A percentile compares a stretch with the other conserved stretches of the same genome.
phyloP scores from a whole-genome alignment of 2,329 filamentous ascomycete genomes.

The Hortaea sp. region DNA sequence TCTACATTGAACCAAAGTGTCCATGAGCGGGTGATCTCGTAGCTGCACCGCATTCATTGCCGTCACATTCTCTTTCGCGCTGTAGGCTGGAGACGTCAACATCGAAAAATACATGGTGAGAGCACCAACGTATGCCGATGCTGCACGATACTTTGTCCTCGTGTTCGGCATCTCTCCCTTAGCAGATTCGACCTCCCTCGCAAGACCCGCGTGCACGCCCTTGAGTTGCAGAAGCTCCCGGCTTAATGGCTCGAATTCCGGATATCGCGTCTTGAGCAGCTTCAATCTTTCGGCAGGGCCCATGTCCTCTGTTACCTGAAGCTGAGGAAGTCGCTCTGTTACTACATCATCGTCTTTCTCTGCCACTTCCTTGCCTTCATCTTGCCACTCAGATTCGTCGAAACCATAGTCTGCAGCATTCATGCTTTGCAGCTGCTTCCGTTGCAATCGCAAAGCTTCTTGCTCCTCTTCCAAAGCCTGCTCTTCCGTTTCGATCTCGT shows the following conservation, averaged over 20 bases:
- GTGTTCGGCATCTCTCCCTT: constrained; percentile 7
- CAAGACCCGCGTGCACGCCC: constrained; percentile 14
- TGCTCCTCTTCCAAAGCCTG: constrained; percentile 83
- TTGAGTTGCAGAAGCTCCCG: constrained; percentile 70
- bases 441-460: constrained; percentile 78
- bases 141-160: constrained; percentile 61
- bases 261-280: constrained; percentile 71
- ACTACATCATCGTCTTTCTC: constrained; percentile 46
- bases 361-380: constrained; percentile 36
- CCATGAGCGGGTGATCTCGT: constrained; percentile 86
- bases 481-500: constrained; percentile 59
- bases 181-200: constrained; percentile 3
- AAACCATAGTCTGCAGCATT: constrained; percentile 87
- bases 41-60: constrained; percentile 68
- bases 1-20: constrained; percentile 67
- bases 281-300: constrained; percentile 61
- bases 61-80: constrained; percentile 39
- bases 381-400: constrained; percentile 78
- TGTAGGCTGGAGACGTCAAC: constrained; percentile 66
- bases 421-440: constrained; percentile 85
- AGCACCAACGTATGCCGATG: constrained; percentile 76
- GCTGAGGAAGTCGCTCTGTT: constrained; percentile 74
- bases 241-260: constrained; percentile 80
- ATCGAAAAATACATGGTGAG: constrained; percentile 92
- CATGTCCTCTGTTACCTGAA: constrained; percentile 75